phyloP scores from a whole-genome alignment of 2,329 filamentous ascomycete species.

The Polychaeton citri region DNA sequence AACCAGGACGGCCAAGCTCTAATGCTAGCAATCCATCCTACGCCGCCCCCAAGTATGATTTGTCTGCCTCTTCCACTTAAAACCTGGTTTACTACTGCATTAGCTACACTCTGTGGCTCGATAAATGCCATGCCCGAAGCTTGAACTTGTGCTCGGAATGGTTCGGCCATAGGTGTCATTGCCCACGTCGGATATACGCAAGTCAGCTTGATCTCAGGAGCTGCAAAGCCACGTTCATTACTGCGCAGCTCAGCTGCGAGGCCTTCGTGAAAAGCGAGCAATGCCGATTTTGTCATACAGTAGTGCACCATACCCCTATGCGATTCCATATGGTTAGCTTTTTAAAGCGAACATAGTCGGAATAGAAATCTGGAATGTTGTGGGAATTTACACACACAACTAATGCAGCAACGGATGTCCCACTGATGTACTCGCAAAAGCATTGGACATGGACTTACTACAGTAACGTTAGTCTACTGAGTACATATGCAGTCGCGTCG shows the following conservation, averaged over 20 bases:
- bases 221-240: slow-evolving; percentile 27
- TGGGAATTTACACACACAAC: too few species aligned
- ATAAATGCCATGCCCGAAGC: slow-evolving; percentile 21
- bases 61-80: slow-evolving; percentile 27
- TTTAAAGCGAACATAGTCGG: too few species aligned
- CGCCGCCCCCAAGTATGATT: slow-evolving; percentile 23
- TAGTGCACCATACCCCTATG: slow-evolving; percentile 44
- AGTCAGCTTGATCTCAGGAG: slow-evolving; percentile 29
- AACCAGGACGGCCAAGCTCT: slow-evolving; percentile 10
- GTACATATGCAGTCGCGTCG: too few species aligned
- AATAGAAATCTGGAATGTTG: too few species aligned
- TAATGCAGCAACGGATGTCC: too few species aligned
- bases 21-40: slow-evolving; percentile 3
- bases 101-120: slow-evolving; percentile 27
- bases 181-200: slow-evolving; percentile 31
- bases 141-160: slow-evolving; percentile 20
- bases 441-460: too few species aligned
- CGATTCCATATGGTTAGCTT: too few species aligned
- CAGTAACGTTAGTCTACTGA: too few species aligned
- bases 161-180: slow-evolving; percentile 25
- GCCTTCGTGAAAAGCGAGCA: slow-evolving; percentile 41
- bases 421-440: too few species aligned
- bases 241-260: slow-evolving; percentile 28
- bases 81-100: slow-evolving; percentile 32
- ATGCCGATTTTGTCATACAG: slow-evolving; percentile 37